A percentile compares a stretch with the other conserved stretches of the same genome.
Conservation (phyloP, 2,329 filamentous ascomycete species). For the Geosmithia morbida region DNA sequence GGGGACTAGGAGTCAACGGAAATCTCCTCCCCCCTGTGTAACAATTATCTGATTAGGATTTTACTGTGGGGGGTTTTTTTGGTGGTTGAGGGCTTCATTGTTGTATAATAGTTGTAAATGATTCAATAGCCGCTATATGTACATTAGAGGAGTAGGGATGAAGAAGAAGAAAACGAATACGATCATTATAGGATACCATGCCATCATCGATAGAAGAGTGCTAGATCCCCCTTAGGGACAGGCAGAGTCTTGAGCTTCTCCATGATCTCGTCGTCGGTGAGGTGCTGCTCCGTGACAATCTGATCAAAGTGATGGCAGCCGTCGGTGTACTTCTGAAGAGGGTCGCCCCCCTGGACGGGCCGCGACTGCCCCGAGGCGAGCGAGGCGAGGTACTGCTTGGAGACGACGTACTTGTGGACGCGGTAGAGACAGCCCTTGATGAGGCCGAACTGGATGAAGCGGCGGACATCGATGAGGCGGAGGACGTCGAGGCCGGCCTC, state of each 20-base stretch:
- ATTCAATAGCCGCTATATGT: constrained; percentile 9
- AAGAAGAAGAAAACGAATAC: constrained; percentile 1
- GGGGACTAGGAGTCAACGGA: background rate
- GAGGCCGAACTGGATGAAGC: constrained; percentile 88
- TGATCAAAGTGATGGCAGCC: constrained; percentile 68
- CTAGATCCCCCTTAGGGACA: constrained; percentile 35
- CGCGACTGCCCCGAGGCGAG: constrained; percentile 38
- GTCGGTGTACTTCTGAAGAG: constrained; percentile 55
- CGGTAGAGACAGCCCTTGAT: constrained; percentile 92
- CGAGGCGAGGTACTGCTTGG: constrained; percentile 43
- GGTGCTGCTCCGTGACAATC: constrained; percentile 62
- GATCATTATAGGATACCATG: background rate
- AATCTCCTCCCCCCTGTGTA: background rate
- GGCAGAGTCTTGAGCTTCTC: constrained; percentile 47
- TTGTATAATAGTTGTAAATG: constrained; percentile 1
- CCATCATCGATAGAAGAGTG: constrained; percentile 33
- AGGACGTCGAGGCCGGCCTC: constrained; percentile 51
- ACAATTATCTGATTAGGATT: background rate
- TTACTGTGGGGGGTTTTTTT: background rate
- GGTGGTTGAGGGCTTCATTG: background rate
- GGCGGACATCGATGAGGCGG: constrained; percentile 68
- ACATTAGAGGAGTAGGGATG: constrained; percentile 3
- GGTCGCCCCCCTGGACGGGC: constrained; percentile 25
- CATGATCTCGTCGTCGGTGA: constrained; percentile 57
- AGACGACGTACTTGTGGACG: constrained; percentile 80